Conservation (phyloP, 768 basidiomycete genomes). For the Xanthoconium purpureum region DNA sequence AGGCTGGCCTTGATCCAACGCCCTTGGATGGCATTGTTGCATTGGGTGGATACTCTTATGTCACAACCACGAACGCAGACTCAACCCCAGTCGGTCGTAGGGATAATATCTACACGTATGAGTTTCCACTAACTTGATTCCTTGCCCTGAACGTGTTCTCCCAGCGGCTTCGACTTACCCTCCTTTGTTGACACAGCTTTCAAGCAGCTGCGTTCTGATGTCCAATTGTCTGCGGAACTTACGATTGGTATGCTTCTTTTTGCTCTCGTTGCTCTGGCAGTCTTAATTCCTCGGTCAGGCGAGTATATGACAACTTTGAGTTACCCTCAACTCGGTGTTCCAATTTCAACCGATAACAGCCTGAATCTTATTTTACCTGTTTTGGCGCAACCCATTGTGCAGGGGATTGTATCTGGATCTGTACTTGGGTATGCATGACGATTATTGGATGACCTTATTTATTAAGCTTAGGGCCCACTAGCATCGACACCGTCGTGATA, state of each 20-base stretch:
- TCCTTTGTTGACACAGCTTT: slow-evolving; percentile 65
- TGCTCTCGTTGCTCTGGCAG: background rate
- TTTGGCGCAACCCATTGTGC: slow-evolving; percentile 72
- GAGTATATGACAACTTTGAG: slow-evolving; percentile 59
- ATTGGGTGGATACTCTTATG: slow-evolving; percentile 64
- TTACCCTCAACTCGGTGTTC: slow-evolving; percentile 56
- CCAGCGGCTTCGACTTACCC: slow-evolving; percentile 60
- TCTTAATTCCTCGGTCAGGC: slow-evolving; percentile 37
- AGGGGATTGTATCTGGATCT: slow-evolving; percentile 61
- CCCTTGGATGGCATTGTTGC: slow-evolving; percentile 66
- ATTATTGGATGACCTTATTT: background rate
- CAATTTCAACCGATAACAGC: slow-evolving; percentile 57
- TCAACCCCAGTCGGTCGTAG: slow-evolving; percentile 35
- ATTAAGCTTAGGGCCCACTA: slow-evolving; percentile 20
- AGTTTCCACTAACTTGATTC: background rate
- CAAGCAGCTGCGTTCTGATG: slow-evolving; percentile 58
- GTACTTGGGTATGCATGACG: slow-evolving; percentile 45
- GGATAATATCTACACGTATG: slow-evolving; percentile 52
- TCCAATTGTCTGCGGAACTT: slow-evolving; percentile 52
- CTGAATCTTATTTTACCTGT: slow-evolving; percentile 64
- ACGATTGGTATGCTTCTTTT: slow-evolving; percentile 45
- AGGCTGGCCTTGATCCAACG: slow-evolving; percentile 56
- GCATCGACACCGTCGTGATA: slow-evolving; percentile 61
- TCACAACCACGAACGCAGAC: slow-evolving; percentile 34
- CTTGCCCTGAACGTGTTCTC: background rate